A percentile compares a stretch with the other conserved stretches of the same genome.
Conservation (phyloP, 31 red algal species). For the Asparagopsis taxiformis region DNA sequence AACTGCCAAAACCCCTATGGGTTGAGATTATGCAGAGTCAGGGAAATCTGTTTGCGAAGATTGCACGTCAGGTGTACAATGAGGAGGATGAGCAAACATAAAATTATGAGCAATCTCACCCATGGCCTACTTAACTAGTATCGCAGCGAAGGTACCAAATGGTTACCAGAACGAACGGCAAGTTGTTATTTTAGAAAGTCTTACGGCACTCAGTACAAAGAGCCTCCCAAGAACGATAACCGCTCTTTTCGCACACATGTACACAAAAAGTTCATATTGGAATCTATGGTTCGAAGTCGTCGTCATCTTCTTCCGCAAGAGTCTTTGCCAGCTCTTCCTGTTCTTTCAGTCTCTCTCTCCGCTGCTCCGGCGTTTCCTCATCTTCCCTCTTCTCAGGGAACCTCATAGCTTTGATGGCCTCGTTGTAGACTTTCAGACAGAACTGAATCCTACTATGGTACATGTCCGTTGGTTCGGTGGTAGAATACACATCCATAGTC, state of each 20-base stretch:
- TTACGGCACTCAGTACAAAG: background rate
- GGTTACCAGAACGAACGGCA: no score
- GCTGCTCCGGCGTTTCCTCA: conserved; percentile 70
- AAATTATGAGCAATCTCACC: background rate
- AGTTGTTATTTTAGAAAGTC: background rate
- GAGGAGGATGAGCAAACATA: conserved; percentile 15
- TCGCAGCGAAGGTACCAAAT: no score
- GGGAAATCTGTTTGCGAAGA: conserved; percentile 35
- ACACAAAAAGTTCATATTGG: conserved; percentile 20
- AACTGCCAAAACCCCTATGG: conserved; percentile 60
- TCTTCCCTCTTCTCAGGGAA: conserved; percentile 87
- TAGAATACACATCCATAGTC: conserved; percentile 80
- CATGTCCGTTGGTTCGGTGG: conserved; percentile 78
- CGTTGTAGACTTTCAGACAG: conserved; percentile 95
- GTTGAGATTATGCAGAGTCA: conserved; percentile 53
- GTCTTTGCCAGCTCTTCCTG: conserved; percentile 92
- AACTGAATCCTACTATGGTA: conserved; percentile 94
- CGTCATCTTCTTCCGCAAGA: conserved; percentile 85
- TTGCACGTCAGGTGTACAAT: conserved; percentile 38
- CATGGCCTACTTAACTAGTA: no score
- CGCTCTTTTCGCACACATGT: conserved; percentile 3
- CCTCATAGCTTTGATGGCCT: conserved; percentile 94
- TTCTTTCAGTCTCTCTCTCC: conserved; percentile 88
- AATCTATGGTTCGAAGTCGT: conserved; percentile 72
- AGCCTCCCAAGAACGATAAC: background rate